Conservation (phyloP, 306 rosid genomes). For the Quercus glauca region DNA sequence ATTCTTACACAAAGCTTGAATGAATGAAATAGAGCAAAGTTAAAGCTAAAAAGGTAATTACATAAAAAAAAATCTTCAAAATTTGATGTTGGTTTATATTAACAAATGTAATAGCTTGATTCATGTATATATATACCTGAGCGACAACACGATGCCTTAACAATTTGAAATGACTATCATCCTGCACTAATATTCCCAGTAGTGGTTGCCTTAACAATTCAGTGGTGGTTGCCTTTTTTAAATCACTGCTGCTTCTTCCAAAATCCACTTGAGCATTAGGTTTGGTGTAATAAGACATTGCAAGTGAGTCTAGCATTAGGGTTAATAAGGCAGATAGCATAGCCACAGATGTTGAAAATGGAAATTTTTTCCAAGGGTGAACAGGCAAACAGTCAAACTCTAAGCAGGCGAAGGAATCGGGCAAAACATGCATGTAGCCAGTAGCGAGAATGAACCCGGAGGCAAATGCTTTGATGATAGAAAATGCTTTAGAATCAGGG, state of each 20-base stretch:
- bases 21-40: no score
- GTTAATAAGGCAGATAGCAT: conserved; percentile 57
- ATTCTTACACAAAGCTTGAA: no score
- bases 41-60: no score
- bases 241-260: no score
- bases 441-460: conserved; percentile 66
- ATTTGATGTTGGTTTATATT: no score
- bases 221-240: no score
- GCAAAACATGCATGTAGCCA: conserved; percentile 72
- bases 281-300: conserved; percentile 25
- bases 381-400: conserved; percentile 45
- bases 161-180: conserved; percentile 13
- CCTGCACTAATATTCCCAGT: neutral
- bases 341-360: conserved; percentile 56
- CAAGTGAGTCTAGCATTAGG: conserved; percentile 57
- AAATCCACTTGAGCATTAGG: no score
- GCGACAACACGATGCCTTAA: conserved; percentile 49
- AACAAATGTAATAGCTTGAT: no score
- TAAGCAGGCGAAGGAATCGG: conserved; percentile 43
- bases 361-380: conserved; percentile 52
- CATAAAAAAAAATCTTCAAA: no score
- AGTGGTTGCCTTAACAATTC: no score
- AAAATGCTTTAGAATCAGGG: conserved; percentile 42
- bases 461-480: conserved; percentile 52
- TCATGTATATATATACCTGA: conserved; percentile 31